phyloP scores from a whole-genome alignment of 805 yeast species.

The Candida loeiensis region DNA sequence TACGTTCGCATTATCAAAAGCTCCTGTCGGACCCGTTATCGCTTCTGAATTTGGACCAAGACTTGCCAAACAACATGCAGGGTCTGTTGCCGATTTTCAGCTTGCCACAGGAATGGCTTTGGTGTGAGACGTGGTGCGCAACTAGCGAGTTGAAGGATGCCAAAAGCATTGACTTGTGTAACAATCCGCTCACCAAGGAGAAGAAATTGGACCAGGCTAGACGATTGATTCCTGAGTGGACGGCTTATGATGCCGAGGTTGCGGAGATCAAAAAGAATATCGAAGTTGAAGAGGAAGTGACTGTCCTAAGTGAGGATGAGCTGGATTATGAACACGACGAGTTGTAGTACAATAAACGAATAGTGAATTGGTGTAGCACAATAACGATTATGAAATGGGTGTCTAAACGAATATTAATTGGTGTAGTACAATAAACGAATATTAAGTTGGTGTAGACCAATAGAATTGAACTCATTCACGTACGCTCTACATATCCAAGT shows the following conservation, averaged over 20 bases:
- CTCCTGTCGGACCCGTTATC: conserved; percentile 78
- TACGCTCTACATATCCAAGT: no score
- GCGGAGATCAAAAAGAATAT: conserved; percentile 11
- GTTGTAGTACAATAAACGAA: conserved; percentile 6
- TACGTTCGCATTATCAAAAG: conserved; percentile 82
- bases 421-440: no score
- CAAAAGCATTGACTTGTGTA: conserved; percentile 78
- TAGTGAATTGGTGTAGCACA: no score
- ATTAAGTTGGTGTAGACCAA: no score
- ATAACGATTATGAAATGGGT: no score
- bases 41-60: conserved; percentile 83
- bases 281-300: conserved; percentile 2
- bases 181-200: conserved; percentile 79
- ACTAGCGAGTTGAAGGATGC: conserved; percentile 59
- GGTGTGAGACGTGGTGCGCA: conserved; percentile 94
- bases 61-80: conserved; percentile 87
- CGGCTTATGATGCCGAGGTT: conserved; percentile 56
- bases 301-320: conserved; percentile 9
- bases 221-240: conserved; percentile 79
- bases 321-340: conserved; percentile 14
- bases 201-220: conserved; percentile 72
- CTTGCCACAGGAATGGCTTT: conserved; percentile 78
- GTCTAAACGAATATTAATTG: no score
- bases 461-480: no score
- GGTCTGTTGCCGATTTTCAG: conserved; percentile 61